Evolutionary conservation across 2,329 filamentous ascomycete species (phyloP).

Genomic region (Calonectria naviculata): DNA sequence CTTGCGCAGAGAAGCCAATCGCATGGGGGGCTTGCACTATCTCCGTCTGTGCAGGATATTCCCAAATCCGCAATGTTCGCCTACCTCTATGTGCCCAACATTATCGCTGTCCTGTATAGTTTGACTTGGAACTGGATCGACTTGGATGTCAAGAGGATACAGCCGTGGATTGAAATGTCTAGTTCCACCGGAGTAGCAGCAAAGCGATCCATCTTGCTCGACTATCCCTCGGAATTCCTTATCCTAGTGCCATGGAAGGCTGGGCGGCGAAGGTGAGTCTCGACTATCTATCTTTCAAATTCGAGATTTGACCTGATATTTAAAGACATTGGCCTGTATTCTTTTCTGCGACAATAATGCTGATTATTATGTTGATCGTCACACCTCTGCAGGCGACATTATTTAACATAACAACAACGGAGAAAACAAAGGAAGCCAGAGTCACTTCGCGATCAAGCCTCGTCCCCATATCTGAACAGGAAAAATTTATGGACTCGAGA

Average conservation of each 20-base stretch:
- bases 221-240: slow-evolving; percentile 12
- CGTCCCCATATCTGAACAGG: neutral
- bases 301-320: neutral
- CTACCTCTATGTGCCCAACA: slow-evolving; percentile 7
- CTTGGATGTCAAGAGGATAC: slow-evolving; percentile 10
- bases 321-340: slow-evolving; percentile 17
- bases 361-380: slow-evolving; percentile 6
- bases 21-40: neutral
- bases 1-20: neutral
- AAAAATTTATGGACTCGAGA: neutral
- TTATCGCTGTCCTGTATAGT: slow-evolving; percentile 8
- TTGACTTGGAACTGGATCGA: slow-evolving; percentile 13
- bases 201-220: neutral
- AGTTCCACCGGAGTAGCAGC: neutral
- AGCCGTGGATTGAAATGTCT: slow-evolving; percentile 14
- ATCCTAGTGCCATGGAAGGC: slow-evolving; percentile 2
- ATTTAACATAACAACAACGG: neutral
- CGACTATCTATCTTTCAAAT: too few species aligned
- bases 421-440: neutral
- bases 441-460: neutral
- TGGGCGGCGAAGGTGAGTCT: neutral
- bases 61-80: neutral
- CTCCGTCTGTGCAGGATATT: neutral
- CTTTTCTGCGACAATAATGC: neutral
- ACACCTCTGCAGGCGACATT: slow-evolving; percentile 7